These are phyloP conservation scores for Cercospora citrullina DNA, from an alignment of 2,329 filamentous ascomycete species.

Conservation along the genomic window DNA sequence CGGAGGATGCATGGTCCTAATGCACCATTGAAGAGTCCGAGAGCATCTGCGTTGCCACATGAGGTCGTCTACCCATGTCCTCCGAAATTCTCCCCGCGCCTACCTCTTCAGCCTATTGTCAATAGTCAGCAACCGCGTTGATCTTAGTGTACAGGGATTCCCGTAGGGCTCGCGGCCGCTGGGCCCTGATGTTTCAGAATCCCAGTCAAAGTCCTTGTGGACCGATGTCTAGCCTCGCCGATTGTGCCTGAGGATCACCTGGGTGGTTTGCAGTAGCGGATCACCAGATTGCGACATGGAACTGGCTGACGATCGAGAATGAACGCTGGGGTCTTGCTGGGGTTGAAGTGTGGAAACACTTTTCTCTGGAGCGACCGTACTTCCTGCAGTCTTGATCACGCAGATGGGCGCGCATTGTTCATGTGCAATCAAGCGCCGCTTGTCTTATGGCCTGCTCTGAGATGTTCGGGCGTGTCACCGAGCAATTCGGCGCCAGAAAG, in stretches of 20 bases:
- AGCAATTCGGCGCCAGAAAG: neutral
- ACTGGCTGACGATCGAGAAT: neutral
- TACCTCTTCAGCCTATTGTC: slow-evolving; percentile 10
- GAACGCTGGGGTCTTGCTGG: neutral
- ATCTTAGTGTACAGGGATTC: neutral
- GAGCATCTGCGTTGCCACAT: neutral
- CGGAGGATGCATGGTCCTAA: neutral
- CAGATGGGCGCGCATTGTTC: neutral
- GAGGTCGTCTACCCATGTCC: slow-evolving; percentile 5
- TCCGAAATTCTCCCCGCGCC: slow-evolving; percentile 1
- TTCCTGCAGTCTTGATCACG: neutral
- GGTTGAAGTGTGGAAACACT: neutral
- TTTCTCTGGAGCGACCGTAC: neutral
- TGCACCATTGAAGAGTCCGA: slow-evolving; percentile 3
- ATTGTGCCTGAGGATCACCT: neutral
- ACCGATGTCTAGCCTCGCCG: neutral
- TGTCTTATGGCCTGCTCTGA: neutral
- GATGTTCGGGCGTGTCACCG: neutral
- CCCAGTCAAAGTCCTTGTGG: neutral
- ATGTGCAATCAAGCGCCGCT: neutral
- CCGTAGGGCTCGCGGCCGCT: neutral
- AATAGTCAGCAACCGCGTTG: neutral
- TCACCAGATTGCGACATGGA: slow-evolving; percentile 3
- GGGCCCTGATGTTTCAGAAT: neutral
- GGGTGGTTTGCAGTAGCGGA: slow-evolving; percentile 3